These are phyloP conservation scores for Excoecaria agallocha DNA, from an alignment of 345 rosid genomes.

Conservation along the genomic window DNA sequence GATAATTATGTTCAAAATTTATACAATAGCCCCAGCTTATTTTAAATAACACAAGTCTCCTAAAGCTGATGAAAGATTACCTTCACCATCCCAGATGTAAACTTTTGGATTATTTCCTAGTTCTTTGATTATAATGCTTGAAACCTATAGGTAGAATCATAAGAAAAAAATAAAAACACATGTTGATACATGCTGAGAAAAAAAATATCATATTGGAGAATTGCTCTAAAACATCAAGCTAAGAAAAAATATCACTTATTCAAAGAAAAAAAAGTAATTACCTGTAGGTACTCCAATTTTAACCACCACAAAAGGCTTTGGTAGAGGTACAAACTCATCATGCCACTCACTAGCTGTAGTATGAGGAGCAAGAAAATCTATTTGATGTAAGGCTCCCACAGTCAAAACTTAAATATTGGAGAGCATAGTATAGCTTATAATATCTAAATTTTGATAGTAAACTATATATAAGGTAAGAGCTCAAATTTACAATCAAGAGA, in stretches of 20 bases:
- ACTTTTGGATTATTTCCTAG: constrained; percentile 80
- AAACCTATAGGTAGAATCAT: constrained; percentile 43
- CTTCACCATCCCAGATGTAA: constrained; percentile 83
- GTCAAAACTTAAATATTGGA: too few species aligned
- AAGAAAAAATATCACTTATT: neutral
- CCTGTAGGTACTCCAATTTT: constrained; percentile 89
- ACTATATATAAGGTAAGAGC: constrained; percentile 4
- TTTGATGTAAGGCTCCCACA: too few species aligned
- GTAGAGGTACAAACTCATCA: too few species aligned
- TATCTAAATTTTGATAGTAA: too few species aligned
- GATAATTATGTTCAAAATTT: constrained; percentile 18
- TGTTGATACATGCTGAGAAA: constrained; percentile 16
- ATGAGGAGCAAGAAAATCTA: too few species aligned
- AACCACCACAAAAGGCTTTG: constrained; percentile 89
- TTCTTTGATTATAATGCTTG: constrained; percentile 59
- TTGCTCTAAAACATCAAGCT: neutral
- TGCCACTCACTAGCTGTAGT: too few species aligned
- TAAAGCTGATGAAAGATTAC: constrained; percentile 33
- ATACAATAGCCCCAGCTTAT: constrained; percentile 11
- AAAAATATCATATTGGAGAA: constrained; percentile 48
- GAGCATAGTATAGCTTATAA: too few species aligned
- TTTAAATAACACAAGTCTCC: constrained; percentile 3
- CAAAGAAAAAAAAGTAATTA: constrained; percentile 32
- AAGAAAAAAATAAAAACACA: too few species aligned
- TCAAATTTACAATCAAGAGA: constrained; percentile 8